Evolutionary conservation across 2,329 filamentous ascomycete genomes (phyloP), one percentile per base, ranked within the genome.

Genomic region (Calonectria pseudoreteaudii): DNA sequence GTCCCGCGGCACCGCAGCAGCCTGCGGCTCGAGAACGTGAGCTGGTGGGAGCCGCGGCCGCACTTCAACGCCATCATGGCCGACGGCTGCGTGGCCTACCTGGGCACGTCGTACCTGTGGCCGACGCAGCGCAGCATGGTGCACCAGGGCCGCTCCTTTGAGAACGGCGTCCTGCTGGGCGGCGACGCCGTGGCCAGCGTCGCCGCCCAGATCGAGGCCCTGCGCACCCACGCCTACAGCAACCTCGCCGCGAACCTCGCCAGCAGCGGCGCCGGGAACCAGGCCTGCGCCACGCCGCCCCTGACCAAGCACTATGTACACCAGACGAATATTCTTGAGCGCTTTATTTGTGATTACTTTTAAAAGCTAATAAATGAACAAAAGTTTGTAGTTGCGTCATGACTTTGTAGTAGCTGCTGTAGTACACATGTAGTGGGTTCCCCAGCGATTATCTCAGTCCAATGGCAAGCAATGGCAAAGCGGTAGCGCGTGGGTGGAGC

Each of bases 61-160:
- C 58, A 62, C 34, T 62, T 31, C 26, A 62, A 62, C 34, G 34
- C 58, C 58, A 62, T 62, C n/a, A 23, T 62, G 36, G 58, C 58
- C 58, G 58, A 62, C 36, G 58, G 58, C 3, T 28, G n/a, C n/a
- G 41, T 31, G 4, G 58, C 58, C 8, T 62, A 62, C n/a, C 58
- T 62, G n/a, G 58, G 58, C 34, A 62, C 58, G 58, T 62, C 58
- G 34, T 62, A 62, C n/a, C 34, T 62, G 34, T 62, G 58, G 58
- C 58, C 58, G 13, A 62, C 58, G 23, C 58, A 62, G 34, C 58
- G 58, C 14, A 44, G 34, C 18, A 62, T 62, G 58, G n/a, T 62
- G 34, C 58, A 62, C 58, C 58, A 62, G 34, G 58, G 58, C 20
- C 58, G 58, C n/a, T 62, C 58, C 8, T 62, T 62, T 4, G 58